phyloP scores from a whole-genome alignment of 2,329 filamentous ascomycete species.

The Fusarium sp. region DNA sequence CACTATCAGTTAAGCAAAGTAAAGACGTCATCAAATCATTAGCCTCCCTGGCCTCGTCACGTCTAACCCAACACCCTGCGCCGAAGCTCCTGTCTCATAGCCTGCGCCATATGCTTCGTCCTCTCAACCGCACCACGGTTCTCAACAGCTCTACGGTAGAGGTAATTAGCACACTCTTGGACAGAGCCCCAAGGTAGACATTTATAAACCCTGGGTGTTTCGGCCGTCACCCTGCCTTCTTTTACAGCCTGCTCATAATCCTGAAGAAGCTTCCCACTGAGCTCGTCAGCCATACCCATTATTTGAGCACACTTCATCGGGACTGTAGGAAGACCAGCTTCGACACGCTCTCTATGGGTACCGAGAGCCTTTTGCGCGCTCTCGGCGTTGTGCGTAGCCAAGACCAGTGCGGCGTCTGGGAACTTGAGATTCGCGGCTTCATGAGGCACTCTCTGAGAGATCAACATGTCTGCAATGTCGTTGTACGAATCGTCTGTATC shows the following conservation, averaged over 20 bases:
- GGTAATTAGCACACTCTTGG: slow-evolving; percentile 53
- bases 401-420: slow-evolving; percentile 59
- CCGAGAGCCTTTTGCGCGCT: slow-evolving; percentile 56
- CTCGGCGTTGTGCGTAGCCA: slow-evolving; percentile 64
- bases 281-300: slow-evolving; percentile 68
- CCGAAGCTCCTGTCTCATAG: slow-evolving; percentile 47
- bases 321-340: slow-evolving; percentile 46
- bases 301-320: slow-evolving; percentile 63
- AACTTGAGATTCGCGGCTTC: slow-evolving; percentile 46
- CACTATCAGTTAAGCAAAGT: too few species aligned
- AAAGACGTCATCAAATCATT: background rate
- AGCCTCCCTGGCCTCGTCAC: background rate
- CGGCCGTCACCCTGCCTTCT: slow-evolving; percentile 15
- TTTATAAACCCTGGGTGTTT: slow-evolving; percentile 50
- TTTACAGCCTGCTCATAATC: slow-evolving; percentile 39
- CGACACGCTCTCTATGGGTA: slow-evolving; percentile 55
- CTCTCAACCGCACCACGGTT: slow-evolving; percentile 52
- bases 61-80: slow-evolving; percentile 40
- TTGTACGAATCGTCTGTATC: slow-evolving; percentile 65
- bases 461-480: slow-evolving; percentile 57
- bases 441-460: slow-evolving; percentile 50
- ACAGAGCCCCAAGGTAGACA: slow-evolving; percentile 55
- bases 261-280: slow-evolving; percentile 61
- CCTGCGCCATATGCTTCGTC: slow-evolving; percentile 46
- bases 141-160: slow-evolving; percentile 53